Conservation (phyloP, 768 basidiomycete species). For the Mycena haematopus region DNA sequence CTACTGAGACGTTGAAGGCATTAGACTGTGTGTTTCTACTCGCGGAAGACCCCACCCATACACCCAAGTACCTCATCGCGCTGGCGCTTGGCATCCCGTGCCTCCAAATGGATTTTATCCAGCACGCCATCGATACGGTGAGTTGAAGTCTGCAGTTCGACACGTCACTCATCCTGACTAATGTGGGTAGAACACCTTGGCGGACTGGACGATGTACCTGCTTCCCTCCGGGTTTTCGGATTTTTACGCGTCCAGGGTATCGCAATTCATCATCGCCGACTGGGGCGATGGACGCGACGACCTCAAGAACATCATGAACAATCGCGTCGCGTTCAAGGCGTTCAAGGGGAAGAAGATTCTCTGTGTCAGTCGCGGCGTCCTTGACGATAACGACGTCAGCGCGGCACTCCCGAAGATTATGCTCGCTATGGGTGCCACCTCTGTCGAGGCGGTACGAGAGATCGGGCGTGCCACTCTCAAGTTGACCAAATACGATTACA, state of each 20-base stretch:
- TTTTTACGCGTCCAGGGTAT: slow-evolving; percentile 39
- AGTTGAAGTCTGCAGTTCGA: slow-evolving; percentile 27
- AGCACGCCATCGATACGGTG: slow-evolving; percentile 43
- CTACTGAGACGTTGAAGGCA: slow-evolving; percentile 47
- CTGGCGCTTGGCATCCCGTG: slow-evolving; percentile 90
- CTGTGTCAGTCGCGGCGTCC: slow-evolving; percentile 52
- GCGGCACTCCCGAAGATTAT: slow-evolving; percentile 69
- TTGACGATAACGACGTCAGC: slow-evolving; percentile 36
- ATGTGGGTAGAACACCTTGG: slow-evolving; percentile 28
- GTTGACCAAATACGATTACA: slow-evolving; percentile 57
- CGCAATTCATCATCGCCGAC: slow-evolving; percentile 55
- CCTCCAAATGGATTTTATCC: slow-evolving; percentile 63
- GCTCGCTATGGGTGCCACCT: slow-evolving; percentile 76
- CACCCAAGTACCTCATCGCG: slow-evolving; percentile 82
- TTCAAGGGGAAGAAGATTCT: slow-evolving; percentile 63
- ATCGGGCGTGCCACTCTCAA: slow-evolving; percentile 46
- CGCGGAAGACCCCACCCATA: slow-evolving; percentile 69
- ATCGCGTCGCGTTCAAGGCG: slow-evolving; percentile 60
- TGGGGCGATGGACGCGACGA: slow-evolving; percentile 59
- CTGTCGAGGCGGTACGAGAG: slow-evolving; percentile 71
- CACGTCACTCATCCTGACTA: slow-evolving; percentile 1
- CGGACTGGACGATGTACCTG: slow-evolving; percentile 70
- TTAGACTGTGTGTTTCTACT: slow-evolving; percentile 68
- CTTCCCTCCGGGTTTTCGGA: slow-evolving; percentile 63
- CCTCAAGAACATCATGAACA: slow-evolving; percentile 64